These are phyloP conservation scores for Arthrobotrys iridis DNA, from an alignment of 2,329 filamentous ascomycete species.

Conservation along the genomic window DNA sequence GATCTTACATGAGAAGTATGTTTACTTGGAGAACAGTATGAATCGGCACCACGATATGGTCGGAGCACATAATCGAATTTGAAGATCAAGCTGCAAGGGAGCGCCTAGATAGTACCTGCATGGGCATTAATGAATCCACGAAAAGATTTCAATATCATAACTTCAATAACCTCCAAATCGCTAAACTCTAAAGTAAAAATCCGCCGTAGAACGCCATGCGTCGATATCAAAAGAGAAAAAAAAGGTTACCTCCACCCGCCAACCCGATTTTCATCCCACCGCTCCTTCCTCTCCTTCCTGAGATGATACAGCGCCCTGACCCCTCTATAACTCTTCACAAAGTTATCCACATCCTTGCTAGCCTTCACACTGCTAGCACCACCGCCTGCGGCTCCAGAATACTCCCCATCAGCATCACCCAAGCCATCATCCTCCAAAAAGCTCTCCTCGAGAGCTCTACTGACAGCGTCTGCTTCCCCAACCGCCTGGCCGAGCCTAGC, in stretches of 20 bases:
- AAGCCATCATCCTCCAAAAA: conserved; percentile 74
- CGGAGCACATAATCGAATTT: too few relatives aligned
- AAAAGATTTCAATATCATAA: too few relatives aligned
- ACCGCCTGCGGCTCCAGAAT: conserved; percentile 29
- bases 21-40: too few relatives aligned
- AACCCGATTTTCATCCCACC: conserved; percentile 95
- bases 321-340: conserved; percentile 82
- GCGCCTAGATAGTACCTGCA: neutral
- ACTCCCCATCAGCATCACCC: conserved; percentile 59
- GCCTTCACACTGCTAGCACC: conserved; percentile 67
- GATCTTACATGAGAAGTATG: too few relatives aligned
- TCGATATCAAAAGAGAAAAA: neutral
- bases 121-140: neutral
- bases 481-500: conserved; percentile 79
- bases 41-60: too few relatives aligned
- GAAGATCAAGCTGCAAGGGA: too few relatives aligned
- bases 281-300: conserved; percentile 83
- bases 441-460: conserved; percentile 87
- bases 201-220: neutral
- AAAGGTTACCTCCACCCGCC: conserved; percentile 78
- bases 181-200: too few relatives aligned
- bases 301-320: conserved; percentile 81
- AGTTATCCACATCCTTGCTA: conserved; percentile 85
- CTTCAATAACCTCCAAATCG: neutral
- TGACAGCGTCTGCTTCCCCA: conserved; percentile 82